Percentiles rank a stretch among this genome's conserved stretches.
phyloP scores from a whole-genome alignment of 2,329 filamentous ascomycete species.

The Stagonosporopsis chrysanthemi region DNA sequence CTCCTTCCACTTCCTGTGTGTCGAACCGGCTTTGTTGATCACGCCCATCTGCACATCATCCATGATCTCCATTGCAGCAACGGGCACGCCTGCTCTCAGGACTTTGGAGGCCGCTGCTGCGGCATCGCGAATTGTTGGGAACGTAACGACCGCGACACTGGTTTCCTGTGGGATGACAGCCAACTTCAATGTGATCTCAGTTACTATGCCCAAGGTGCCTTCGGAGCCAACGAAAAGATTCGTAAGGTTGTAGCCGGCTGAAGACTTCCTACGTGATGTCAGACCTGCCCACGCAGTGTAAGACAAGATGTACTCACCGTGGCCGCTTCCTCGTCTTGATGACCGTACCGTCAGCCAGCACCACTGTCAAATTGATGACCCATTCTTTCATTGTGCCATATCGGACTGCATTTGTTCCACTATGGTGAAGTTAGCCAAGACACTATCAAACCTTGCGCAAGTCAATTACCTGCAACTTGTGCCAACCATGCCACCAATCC shows the following conservation, averaged over 20 bases:
- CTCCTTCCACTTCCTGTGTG: conserved; percentile 76
- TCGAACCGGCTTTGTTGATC: conserved; percentile 76
- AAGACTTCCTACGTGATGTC: conserved; percentile 65
- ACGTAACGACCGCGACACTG: conserved; percentile 80
- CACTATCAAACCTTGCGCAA: background rate
- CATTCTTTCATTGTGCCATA: conserved; percentile 91
- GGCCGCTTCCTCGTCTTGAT: conserved; percentile 82
- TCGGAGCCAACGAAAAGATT: conserved; percentile 81
- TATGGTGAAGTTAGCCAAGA: conserved; percentile 44
- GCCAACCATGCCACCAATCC: conserved; percentile 84
- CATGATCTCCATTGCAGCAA: conserved; percentile 85
- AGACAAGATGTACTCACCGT: conserved; percentile 49
- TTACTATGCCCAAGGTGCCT: conserved; percentile 81
- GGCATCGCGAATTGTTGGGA: conserved; percentile 78
- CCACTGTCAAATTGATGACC: conserved; percentile 83
- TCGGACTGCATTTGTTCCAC: conserved; percentile 79
- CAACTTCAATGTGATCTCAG: conserved; percentile 82
- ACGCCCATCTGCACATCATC: conserved; percentile 88
- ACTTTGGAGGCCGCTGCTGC: conserved; percentile 76
- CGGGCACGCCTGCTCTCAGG: conserved; percentile 76
- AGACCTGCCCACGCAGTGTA: background rate
- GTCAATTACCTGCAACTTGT: conserved; percentile 64
- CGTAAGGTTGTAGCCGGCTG: conserved; percentile 84
- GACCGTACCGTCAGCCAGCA: conserved; percentile 77
- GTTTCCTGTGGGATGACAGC: conserved; percentile 77